Evolutionary conservation across 2,329 filamentous ascomycete genomes (phyloP).

Genomic region (Nannizziopsis barbatae): DNA sequence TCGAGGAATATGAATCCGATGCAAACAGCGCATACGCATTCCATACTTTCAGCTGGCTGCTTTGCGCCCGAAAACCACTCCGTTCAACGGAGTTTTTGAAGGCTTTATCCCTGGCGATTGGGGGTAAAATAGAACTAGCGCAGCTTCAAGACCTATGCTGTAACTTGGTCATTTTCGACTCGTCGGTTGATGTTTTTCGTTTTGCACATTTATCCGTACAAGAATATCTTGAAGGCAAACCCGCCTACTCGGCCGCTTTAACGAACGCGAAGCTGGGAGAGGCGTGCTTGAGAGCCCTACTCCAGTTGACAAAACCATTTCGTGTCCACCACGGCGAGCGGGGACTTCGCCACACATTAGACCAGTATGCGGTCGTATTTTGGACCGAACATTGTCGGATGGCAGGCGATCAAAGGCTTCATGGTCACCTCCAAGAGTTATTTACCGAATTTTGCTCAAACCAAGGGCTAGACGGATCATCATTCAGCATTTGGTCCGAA

Average conservation of each 20-base stretch:
- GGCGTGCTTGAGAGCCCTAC: too few species aligned
- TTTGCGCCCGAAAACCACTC: constrained; percentile 16
- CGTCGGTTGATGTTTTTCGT: constrained; percentile 19
- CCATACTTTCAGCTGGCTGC: constrained; percentile 17
- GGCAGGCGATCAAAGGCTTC: too few species aligned
- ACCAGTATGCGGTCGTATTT: too few species aligned
- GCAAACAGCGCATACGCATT: constrained; percentile 6
- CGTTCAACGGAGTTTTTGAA: constrained; percentile 15
- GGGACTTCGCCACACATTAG: too few species aligned
- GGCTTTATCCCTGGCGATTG: constrained; percentile 11
- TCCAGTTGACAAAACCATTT: too few species aligned
- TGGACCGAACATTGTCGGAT: too few species aligned
- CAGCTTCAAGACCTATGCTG: constrained; percentile 19
- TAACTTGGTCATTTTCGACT: constrained; percentile 23
- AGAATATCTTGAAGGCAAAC: constrained; percentile 21
- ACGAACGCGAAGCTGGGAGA: too few species aligned
- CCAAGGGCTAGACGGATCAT: too few species aligned
- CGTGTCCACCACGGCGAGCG: too few species aligned
- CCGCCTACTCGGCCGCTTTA: constrained; percentile 5
- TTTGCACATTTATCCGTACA: constrained; percentile 26
- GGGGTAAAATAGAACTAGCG: constrained; percentile 10
- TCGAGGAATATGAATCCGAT: neutral
- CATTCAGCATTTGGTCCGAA: too few species aligned
- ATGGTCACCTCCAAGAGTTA: too few species aligned
- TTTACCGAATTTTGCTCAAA: too few species aligned